Evolutionary conservation across 371 early-diverging fungal genomes (phyloP).

Genomic region (Mycotypha africana): DNA sequence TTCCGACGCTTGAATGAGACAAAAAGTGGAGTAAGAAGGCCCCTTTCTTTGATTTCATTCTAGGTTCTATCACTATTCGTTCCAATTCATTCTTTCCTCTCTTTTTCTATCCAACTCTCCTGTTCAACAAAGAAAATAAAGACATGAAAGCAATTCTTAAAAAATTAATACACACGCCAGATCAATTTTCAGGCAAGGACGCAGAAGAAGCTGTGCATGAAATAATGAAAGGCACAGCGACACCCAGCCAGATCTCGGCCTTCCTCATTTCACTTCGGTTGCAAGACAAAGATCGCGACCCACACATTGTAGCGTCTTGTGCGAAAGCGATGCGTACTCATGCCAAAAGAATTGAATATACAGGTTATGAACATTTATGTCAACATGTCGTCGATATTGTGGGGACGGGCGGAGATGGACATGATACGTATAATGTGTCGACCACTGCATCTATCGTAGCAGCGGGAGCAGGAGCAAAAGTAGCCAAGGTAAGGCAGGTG

Average conservation of each 20-base stretch:
- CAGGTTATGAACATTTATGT: slow-evolving; percentile 26
- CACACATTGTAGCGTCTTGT: slow-evolving; percentile 76
- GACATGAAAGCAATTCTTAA: slow-evolving; percentile 59
- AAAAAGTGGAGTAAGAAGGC: too few relatives aligned
- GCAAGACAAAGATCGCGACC: slow-evolving; percentile 66
- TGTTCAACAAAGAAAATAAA: too few relatives aligned
- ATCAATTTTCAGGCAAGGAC: slow-evolving; percentile 60
- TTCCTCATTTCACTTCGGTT: slow-evolving; percentile 76
- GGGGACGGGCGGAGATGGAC: slow-evolving; percentile 98
- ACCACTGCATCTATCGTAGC: slow-evolving; percentile 90
- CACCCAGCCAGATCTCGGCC: slow-evolving; percentile 81
- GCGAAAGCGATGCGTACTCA: slow-evolving; percentile 61
- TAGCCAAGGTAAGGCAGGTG: slow-evolving; percentile 74
- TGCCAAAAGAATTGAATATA: slow-evolving; percentile 51
- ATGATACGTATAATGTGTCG: slow-evolving; percentile 94
- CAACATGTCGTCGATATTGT: slow-evolving; percentile 84
- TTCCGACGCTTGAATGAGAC: too few relatives aligned
- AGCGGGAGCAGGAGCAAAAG: slow-evolving; percentile 89
- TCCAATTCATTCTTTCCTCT: neutral
- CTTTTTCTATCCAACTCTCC: neutral
- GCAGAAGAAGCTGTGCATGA: slow-evolving; percentile 60
- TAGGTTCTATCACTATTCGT: too few relatives aligned
- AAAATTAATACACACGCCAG: slow-evolving; percentile 55
- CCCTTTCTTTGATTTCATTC: too few relatives aligned
- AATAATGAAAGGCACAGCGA: slow-evolving; percentile 74